Conservation (phyloP, 768 basidiomycete genomes). For the Udeniomyces megalosporus region DNA sequence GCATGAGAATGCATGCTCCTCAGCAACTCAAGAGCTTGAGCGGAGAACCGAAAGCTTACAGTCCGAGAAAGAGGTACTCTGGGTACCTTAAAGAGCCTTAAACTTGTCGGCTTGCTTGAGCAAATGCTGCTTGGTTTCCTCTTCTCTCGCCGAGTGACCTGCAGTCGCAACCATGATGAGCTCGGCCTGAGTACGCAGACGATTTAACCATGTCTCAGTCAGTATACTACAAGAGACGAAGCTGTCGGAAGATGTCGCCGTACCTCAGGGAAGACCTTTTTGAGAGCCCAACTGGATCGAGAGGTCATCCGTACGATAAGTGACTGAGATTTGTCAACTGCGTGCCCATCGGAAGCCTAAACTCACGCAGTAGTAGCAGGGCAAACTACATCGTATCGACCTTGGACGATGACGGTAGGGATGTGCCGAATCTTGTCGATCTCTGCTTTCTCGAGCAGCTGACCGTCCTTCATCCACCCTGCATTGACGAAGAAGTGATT, state of each 20-base stretch:
- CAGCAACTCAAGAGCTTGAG: too few relatives aligned
- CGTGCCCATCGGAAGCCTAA: constrained; percentile 22
- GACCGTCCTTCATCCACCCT: constrained; percentile 75
- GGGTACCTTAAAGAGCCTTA: background rate
- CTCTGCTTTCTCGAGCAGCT: constrained; percentile 62
- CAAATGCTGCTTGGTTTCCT: constrained; percentile 1
- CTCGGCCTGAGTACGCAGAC: constrained; percentile 34
- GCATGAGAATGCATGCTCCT: too few relatives aligned
- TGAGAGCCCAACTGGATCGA: constrained; percentile 39
- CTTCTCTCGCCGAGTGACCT: constrained; percentile 69
- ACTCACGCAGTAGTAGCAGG: constrained; percentile 35
- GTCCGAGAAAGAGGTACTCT: background rate
- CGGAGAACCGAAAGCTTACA: too few relatives aligned
- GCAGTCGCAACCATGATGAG: constrained; percentile 38
- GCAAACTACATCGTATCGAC: constrained; percentile 68
- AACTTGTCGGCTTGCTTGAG: constrained; percentile 7
- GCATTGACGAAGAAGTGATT: constrained; percentile 84
- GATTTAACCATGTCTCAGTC: constrained; percentile 33
- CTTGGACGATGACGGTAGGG: constrained; percentile 45
- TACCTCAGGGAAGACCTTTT: constrained; percentile 65
- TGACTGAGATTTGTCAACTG: background rate
- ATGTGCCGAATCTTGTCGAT: constrained; percentile 65
- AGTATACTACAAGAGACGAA: background rate
- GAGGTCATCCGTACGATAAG: constrained; percentile 33
- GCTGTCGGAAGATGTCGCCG: background rate